Evolutionary conservation across 208 protist genomes (phyloP).

Genomic region (Trichomonas vaginalis): DNA sequence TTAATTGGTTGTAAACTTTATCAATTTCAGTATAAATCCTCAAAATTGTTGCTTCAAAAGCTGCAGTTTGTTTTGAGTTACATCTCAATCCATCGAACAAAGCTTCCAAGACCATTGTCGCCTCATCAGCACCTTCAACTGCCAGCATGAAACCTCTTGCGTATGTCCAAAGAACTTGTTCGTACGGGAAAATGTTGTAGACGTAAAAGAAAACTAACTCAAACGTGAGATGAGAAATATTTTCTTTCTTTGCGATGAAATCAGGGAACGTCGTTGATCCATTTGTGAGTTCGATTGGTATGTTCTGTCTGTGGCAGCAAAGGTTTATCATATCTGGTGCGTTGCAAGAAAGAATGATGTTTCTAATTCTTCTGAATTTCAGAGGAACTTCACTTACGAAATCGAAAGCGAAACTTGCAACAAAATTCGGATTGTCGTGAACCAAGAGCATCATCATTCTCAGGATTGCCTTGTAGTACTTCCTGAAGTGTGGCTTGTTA

Average conservation of each 20-base stretch:
- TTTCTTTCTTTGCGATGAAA: neutral
- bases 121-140: neutral
- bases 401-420: neutral
- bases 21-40: neutral
- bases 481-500: neutral
- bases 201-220: neutral
- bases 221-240: neutral
- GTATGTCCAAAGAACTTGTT: neutral
- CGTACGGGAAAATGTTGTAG: neutral
- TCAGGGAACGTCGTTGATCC: neutral
- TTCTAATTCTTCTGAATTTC: neutral
- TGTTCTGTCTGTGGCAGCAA: neutral
- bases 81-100: neutral
- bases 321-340: neutral
- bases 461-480: neutral
- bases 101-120: neutral
- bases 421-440: neutral
- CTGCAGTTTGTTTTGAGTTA: neutral
- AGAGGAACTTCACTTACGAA: neutral
- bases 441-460: neutral
- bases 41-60: neutral
- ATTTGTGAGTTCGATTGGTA: neutral
- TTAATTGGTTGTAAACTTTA: neutral
- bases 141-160: neutral
- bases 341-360: neutral